phyloP scores from a whole-genome alignment of 495 filamentous ascomycete species.

The Lophiotrema nucula region DNA sequence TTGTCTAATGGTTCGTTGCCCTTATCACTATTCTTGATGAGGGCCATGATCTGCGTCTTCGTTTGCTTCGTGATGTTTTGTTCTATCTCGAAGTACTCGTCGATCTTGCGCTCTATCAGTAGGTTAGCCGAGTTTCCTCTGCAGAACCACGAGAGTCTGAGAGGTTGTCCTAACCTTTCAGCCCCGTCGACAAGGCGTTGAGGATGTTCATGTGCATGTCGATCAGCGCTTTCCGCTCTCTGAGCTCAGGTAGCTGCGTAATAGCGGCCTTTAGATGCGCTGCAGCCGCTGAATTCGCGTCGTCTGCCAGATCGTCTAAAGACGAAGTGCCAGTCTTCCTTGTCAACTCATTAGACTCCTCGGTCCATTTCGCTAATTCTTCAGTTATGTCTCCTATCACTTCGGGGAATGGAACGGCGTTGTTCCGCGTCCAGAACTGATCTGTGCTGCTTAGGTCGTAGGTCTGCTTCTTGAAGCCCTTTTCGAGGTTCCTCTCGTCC shows the following conservation, averaged over 20 bases:
- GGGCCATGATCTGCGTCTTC: conserved; percentile 83
- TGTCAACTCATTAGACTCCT: conserved; percentile 91
- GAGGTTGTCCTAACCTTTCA: conserved; percentile 67
- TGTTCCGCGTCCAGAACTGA: conserved; percentile 97
- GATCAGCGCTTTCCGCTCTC: conserved; percentile 82
- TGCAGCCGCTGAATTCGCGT: conserved; percentile 73
- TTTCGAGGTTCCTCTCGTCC: conserved; percentile 71
- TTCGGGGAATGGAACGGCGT: conserved; percentile 89
- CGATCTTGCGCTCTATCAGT: conserved; percentile 71
- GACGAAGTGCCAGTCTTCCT: conserved; percentile 91
- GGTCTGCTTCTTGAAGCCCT: conserved; percentile 70
- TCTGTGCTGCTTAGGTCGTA: conserved; percentile 91
- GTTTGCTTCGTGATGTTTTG: conserved; percentile 91
- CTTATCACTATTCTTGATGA: conserved; percentile 77
- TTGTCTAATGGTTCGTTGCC: conserved; percentile 85
- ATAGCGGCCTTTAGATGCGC: conserved; percentile 96
- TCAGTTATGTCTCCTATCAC: conserved; percentile 95
- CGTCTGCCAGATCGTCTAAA: conserved; percentile 89
- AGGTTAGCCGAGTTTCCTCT: no score
- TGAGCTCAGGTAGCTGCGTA: conserved; percentile 84
- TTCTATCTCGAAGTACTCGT: conserved; percentile 95
- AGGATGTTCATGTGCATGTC: conserved; percentile 99
- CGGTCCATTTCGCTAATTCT: conserved; percentile 90
- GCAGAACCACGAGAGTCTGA: no score
- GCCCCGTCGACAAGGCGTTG: conserved; percentile 79